These are phyloP conservation scores for Suillus fuscotomentosus DNA, from an alignment of 768 basidiomycete genomes.

Conservation along the genomic window DNA sequence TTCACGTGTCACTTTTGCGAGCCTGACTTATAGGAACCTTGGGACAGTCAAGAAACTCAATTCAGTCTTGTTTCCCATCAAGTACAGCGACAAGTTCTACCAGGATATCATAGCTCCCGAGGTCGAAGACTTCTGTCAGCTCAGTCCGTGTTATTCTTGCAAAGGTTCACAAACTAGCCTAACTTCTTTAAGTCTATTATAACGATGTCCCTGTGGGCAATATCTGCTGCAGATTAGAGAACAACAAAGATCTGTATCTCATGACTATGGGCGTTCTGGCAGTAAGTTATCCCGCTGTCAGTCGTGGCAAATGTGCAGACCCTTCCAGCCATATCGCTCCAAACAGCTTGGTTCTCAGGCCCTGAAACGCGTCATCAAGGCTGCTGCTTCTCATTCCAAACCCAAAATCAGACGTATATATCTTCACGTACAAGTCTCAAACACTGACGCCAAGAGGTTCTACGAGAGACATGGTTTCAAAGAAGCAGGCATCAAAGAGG, in stretches of 20 bases:
- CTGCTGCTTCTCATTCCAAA: slow-evolving; percentile 58
- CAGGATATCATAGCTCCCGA: slow-evolving; percentile 73
- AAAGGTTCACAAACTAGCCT: slow-evolving; percentile 7
- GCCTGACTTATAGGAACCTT: slow-evolving; percentile 78
- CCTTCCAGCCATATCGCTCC: slow-evolving; percentile 71
- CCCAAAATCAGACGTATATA: slow-evolving; percentile 70
- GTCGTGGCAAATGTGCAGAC: slow-evolving; percentile 16
- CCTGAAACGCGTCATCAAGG: slow-evolving; percentile 63
- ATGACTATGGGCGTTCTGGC: slow-evolving; percentile 93
- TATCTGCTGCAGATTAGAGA: slow-evolving; percentile 82
- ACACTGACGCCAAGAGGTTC: slow-evolving; percentile 72
- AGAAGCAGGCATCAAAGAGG: slow-evolving; percentile 60
- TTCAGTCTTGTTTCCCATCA: slow-evolving; percentile 84
- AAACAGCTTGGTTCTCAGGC: slow-evolving; percentile 71
- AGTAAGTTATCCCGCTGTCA: slow-evolving; percentile 43
- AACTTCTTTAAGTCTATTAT: slow-evolving; percentile 66
- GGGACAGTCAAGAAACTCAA: slow-evolving; percentile 65
- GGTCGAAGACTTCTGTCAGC: slow-evolving; percentile 83
- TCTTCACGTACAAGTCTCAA: slow-evolving; percentile 87
- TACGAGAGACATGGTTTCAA: slow-evolving; percentile 84
- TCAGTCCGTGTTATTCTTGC: slow-evolving; percentile 54
- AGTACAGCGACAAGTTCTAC: slow-evolving; percentile 89
- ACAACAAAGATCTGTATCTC: slow-evolving; percentile 60
- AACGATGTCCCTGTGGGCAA: slow-evolving; percentile 92
- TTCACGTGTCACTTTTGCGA: slow-evolving; percentile 65